phyloP scores from a whole-genome alignment of 1,139 yeast genomes.

The Suhomyces anneliseae region DNA sequence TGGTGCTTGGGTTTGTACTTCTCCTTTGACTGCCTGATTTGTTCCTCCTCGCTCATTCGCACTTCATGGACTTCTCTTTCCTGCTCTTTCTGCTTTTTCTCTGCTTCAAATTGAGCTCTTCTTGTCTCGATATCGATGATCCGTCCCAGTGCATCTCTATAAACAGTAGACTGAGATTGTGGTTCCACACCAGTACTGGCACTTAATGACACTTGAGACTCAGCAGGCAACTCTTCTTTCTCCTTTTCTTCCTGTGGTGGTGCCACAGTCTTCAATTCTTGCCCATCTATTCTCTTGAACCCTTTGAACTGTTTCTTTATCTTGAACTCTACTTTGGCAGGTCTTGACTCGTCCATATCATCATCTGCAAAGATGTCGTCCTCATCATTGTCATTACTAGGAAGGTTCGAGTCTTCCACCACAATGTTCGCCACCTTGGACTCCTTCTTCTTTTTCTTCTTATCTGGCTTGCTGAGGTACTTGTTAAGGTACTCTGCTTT shows the following conservation, averaged over 20 bases:
- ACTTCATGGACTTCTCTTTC: conserved; percentile 36
- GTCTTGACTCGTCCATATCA: conserved; percentile 26
- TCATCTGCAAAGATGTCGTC: conserved; percentile 13
- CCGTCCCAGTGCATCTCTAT: conserved; percentile 61
- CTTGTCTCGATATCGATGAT: conserved; percentile 42
- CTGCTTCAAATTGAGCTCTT: conserved; percentile 25
- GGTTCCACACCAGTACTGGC: no score
- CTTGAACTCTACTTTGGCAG: conserved; percentile 21
- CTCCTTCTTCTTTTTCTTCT: conserved; percentile 17
- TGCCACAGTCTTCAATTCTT: conserved; percentile 7
- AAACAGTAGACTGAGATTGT: conserved; percentile 43
- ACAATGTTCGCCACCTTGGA: conserved; percentile 13
- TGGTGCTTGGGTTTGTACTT: conserved; percentile 27
- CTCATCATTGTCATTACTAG: conserved; percentile 4
- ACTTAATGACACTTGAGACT: no score
- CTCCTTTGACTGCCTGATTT: conserved; percentile 21
- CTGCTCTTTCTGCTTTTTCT: conserved; percentile 26
- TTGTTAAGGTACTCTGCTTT: conserved; percentile 54
- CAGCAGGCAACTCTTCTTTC: no score
- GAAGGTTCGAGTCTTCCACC: conserved; percentile 19
- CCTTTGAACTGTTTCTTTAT: conserved; percentile 26
- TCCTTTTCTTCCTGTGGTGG: background rate
- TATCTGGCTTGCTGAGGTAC: conserved; percentile 35
- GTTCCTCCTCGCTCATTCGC: conserved; percentile 38
- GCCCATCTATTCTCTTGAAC: conserved; percentile 41